phyloP scores from a whole-genome alignment of 2,329 filamentous ascomycete species.

The Monosporascus cannonballus region DNA sequence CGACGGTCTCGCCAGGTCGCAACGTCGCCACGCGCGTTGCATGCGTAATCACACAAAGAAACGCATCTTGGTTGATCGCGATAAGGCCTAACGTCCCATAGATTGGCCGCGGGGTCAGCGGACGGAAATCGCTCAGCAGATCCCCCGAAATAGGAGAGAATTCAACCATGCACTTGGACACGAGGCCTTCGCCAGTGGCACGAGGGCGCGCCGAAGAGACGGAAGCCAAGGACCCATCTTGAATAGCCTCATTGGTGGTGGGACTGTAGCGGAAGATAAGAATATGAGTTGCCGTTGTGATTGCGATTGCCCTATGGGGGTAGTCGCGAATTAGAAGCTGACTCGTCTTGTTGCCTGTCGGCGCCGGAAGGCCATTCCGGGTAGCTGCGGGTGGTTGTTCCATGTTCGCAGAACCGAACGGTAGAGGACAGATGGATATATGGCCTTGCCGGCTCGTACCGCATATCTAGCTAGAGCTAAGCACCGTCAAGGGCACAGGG shows the following conservation, averaged over 20 bases:
- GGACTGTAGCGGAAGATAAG: constrained; percentile 78
- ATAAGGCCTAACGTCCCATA: constrained; percentile 87
- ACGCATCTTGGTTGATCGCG: constrained; percentile 76
- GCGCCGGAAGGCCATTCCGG: constrained; percentile 39
- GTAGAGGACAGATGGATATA: constrained; percentile 3
- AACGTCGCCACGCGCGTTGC: constrained; percentile 74
- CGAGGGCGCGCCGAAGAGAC: constrained; percentile 40
- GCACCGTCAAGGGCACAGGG: no score
- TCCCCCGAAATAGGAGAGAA: constrained; percentile 61
- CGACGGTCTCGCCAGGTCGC: constrained; percentile 80
- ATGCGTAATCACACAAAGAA: constrained; percentile 81
- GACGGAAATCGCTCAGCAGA: constrained; percentile 70
- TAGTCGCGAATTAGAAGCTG: constrained; percentile 81
- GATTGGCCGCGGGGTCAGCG: constrained; percentile 66
- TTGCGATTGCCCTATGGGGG: constrained; percentile 80
- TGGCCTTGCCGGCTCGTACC: no score
- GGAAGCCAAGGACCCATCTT: constrained; percentile 54
- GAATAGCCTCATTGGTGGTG: constrained; percentile 52
- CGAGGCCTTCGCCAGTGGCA: constrained; percentile 33
- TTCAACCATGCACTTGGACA: constrained; percentile 78
- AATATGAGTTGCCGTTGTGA: constrained; percentile 72
- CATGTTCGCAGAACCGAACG: constrained; percentile 34
- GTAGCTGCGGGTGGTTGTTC: constrained; percentile 37
- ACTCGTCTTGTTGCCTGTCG: constrained; percentile 56
- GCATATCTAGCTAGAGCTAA: no score